These are phyloP conservation scores for Goffeauzyma gilvescens DNA, from an alignment of 768 basidiomycete genomes.

Conservation along the genomic window DNA sequence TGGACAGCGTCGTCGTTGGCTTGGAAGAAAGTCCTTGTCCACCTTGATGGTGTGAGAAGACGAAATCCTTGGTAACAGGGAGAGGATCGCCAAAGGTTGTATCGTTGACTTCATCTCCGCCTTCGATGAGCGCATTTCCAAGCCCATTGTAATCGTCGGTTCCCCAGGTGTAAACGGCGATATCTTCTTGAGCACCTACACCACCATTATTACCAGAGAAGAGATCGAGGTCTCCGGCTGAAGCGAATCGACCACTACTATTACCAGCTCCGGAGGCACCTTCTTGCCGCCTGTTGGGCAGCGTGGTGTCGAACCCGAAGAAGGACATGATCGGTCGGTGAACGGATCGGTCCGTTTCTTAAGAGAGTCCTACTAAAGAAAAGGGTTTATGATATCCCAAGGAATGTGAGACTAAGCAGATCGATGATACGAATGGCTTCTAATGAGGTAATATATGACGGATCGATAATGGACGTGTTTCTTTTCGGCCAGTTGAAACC, in stretches of 20 bases:
- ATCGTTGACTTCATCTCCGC: constrained; percentile 81
- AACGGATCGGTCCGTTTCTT: too few relatives aligned
- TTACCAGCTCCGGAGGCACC: constrained; percentile 12
- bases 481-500: too few relatives aligned
- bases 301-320: constrained; percentile 30
- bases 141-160: constrained; percentile 77
- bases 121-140: constrained; percentile 69
- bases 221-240: too few relatives aligned
- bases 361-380: too few relatives aligned
- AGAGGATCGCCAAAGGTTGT: constrained; percentile 72
- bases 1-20: neutral
- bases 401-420: too few relatives aligned
- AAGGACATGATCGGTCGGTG: constrained; percentile 22
- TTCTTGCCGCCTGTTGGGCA: constrained; percentile 19
- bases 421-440: neutral
- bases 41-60: constrained; percentile 19
- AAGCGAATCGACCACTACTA: too few relatives aligned
- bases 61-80: constrained; percentile 44
- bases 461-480: too few relatives aligned
- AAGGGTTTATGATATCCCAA: too few relatives aligned
- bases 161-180: constrained; percentile 84
- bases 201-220: constrained; percentile 36
- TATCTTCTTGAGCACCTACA: constrained; percentile 43
- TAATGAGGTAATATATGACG: too few relatives aligned
- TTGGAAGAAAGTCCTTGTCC: neutral